These are phyloP conservation scores for Zymoseptoria crescenta DNA, from an alignment of 2,329 filamentous ascomycete species.

Conservation along the genomic window DNA sequence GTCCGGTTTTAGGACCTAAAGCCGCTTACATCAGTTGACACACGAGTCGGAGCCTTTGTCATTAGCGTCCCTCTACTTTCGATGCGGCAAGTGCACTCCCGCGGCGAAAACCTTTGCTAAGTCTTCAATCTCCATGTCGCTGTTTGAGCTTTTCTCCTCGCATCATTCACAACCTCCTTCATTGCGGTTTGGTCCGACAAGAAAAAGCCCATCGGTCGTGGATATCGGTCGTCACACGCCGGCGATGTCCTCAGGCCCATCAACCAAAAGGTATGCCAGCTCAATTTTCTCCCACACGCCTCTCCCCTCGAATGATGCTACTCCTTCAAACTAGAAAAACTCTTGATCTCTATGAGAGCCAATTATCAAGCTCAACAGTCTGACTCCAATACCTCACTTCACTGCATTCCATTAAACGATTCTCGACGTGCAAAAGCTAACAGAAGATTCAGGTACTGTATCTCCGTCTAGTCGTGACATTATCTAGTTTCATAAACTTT, in stretches of 20 bases:
- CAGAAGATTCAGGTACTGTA: not conserved
- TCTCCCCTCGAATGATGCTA: slow-evolving; percentile 20
- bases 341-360: slow-evolving; percentile 31
- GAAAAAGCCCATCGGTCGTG: not conserved
- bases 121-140: no score
- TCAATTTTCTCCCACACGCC: not conserved
- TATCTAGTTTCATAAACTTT: not conserved
- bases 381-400: slow-evolving; percentile 29
- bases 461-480: not conserved
- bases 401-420: not conserved
- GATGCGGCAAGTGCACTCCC: no score
- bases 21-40: no score
- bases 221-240: not conserved
- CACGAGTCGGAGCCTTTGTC: no score
- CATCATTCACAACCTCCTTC: no score
- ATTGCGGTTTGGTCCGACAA: not conserved
- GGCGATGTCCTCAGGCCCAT: not conserved
- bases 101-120: no score
- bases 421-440: not conserved
- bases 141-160: no score
- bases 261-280: slow-evolving; percentile 3
- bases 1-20: not conserved
- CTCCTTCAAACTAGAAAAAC: slow-evolving; percentile 34
- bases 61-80: no score
- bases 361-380: slow-evolving; percentile 49